These are phyloP conservation scores for Aureobasidium sp. DNA, from an alignment of 2,329 filamentous ascomycete genomes.

Conservation along the genomic window DNA sequence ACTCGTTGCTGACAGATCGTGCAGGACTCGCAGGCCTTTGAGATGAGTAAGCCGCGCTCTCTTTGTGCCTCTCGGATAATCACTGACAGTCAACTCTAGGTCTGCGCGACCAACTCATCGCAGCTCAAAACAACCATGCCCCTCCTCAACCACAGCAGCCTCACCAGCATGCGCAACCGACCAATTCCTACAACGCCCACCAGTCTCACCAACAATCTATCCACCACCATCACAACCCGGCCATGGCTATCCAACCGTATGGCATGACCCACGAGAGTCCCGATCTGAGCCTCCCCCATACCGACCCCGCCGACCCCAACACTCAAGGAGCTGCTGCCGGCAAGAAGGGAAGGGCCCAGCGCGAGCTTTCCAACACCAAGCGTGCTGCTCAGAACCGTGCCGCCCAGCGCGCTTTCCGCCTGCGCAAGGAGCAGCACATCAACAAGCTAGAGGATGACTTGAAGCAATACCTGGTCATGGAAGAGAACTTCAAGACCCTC, in stretches of 20 bases:
- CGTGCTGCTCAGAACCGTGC: constrained; percentile 93
- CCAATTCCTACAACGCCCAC: constrained; percentile 34
- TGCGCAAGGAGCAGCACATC: constrained; percentile 97
- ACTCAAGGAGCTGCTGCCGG: constrained; percentile 33
- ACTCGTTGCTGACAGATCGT: constrained; percentile 15
- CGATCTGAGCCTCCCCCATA: not conserved
- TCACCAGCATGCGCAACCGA: constrained; percentile 27
- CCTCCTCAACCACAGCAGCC: constrained; percentile 30
- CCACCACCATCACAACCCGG: constrained; percentile 25
- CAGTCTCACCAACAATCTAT: constrained; percentile 33
- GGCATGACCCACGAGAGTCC: not conserved
- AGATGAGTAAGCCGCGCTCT: constrained; percentile 32
- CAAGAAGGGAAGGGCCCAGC: constrained; percentile 66
- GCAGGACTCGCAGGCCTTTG: constrained; percentile 27
- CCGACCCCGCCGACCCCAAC: not conserved
- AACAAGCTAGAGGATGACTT: constrained; percentile 95
- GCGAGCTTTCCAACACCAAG: constrained; percentile 91
- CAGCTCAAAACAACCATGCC: constrained; percentile 40
- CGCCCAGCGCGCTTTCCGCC: constrained; percentile 94
- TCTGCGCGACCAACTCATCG: constrained; percentile 57
- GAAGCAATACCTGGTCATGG: constrained; percentile 68
- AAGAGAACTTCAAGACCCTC: constrained; percentile 69
- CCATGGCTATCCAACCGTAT: constrained; percentile 15
- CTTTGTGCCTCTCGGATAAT: not conserved
- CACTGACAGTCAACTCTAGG: constrained; percentile 34